Base-by-base conservation (phyloP, 1,139 yeast species). In the Taphrina communis region DNA sequence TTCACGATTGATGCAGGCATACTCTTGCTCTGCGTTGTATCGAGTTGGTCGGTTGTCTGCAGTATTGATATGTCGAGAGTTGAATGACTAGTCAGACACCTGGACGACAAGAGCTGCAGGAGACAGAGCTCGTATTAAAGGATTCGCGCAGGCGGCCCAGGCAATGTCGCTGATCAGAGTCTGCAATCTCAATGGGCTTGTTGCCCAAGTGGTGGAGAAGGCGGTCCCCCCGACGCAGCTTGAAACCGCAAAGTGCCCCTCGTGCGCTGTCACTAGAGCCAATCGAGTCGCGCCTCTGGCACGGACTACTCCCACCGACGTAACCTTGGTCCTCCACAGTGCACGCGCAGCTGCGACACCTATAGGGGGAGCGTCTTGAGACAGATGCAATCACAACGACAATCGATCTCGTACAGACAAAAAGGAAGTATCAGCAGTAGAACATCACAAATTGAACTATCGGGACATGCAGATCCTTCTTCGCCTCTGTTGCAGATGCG, bases 1-100 rank as follows among this genome's bases (percentile, higher is more conserved):
- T 58, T 58, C 39, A 44, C 19, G 25, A 58, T 19, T 36, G 62
- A 58, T 25, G 62, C 62, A 11, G 62, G 62, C 62, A 58, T 58
- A 9, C 14, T 17, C 19, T 6, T 44, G 48, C 19, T 7, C 19
- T 44, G 8, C 48, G 5, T 7, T 7, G n/a, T 14, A n/a, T 44
- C 19, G 48, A n/a, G n/a, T n/a, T 7, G n/a, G 8, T 2, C 48
- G 8, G 48, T 17, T 14, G 19, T n/a, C 48, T 44, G 8, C 19
- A 14, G 42, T 39, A 39, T 39, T 9, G 14, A 39, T 9, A 39
- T 39, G 42, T 39, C 42, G 42, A 11, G 6, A 6, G 42, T 11
- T 14, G 42, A 3, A 11, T 39, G 42, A 39, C 11, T 39, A 39
- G 42, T 39, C 11, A 39, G 42, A 14, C 42, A 6, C 42, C 14